These are phyloP conservation scores for Rosa hybrid DNA, from an alignment of 331 rosid species.

Conservation along the genomic window DNA sequence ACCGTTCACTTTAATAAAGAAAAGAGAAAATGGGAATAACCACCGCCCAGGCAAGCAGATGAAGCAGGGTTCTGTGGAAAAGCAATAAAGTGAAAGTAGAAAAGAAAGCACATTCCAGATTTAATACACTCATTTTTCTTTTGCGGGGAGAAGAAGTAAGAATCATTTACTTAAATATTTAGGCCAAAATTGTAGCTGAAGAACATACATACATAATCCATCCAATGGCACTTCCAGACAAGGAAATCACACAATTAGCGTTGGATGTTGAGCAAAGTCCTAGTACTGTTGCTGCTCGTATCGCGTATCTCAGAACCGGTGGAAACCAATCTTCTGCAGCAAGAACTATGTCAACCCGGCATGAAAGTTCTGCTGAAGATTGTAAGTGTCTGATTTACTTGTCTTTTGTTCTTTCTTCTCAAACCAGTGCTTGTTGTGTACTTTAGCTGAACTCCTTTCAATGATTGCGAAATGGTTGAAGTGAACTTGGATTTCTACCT, in stretches of 20 bases:
- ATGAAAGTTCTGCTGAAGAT: not conserved
- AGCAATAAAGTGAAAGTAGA: not conserved
- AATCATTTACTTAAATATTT: not conserved
- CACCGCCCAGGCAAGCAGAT: not conserved
- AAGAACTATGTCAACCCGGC: not conserved
- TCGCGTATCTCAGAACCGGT: not conserved
- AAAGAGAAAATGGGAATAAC: not conserved
- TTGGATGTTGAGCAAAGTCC: not conserved
- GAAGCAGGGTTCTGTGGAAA: not conserved
- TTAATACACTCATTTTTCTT: not conserved
- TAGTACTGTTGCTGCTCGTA: not conserved
- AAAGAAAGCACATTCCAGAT: not conserved
- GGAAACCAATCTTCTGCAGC: not conserved
- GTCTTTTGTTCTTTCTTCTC: not conserved
- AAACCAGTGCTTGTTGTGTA: not conserved
- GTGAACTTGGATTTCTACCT: slow-evolving; percentile 14
- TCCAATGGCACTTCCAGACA: slow-evolving; percentile 3
- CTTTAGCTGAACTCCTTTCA: not conserved
- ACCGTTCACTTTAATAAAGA: not conserved
- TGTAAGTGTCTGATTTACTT: not conserved
- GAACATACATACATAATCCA: not conserved
- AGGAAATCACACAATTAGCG: not conserved
- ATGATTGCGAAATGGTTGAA: slow-evolving; percentile 2
- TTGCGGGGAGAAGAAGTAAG: slow-evolving; percentile 4
- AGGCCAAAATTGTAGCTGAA: not conserved